Conservation (phyloP, 495 filamentous ascomycete species). For the Hyaloscypha hepaticicola region DNA sequence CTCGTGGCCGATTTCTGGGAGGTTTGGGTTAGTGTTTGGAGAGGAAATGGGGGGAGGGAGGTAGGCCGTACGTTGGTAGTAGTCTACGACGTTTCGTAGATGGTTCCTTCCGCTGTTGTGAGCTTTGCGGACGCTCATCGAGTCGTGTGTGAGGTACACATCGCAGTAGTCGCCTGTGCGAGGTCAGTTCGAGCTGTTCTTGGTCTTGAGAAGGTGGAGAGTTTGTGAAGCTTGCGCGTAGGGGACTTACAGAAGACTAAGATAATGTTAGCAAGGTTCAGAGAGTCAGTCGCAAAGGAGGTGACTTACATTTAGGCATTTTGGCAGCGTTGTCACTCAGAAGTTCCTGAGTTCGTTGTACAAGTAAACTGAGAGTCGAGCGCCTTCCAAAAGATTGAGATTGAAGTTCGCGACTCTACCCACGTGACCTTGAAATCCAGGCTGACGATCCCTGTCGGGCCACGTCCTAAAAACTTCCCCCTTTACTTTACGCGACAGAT, state of each 20-base stretch:
- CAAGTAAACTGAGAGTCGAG: slow-evolving; percentile 2
- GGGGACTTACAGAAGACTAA: slow-evolving; percentile 40
- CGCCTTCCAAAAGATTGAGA: not conserved
- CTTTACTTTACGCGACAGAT: slow-evolving; percentile 16
- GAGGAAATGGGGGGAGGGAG: slow-evolving; percentile 10
- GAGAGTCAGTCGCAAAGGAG: not conserved
- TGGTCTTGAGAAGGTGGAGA: slow-evolving; percentile 14
- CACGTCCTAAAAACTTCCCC: slow-evolving; percentile 21
- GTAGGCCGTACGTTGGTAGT: slow-evolving; percentile 80
- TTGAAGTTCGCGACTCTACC: slow-evolving; percentile 13
- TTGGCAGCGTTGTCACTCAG: slow-evolving; percentile 33
- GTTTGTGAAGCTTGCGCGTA: not conserved
- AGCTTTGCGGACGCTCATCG: slow-evolving; percentile 98
- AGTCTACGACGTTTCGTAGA: slow-evolving; percentile 93
- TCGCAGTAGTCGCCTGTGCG: slow-evolving; percentile 93
- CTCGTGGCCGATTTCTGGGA: slow-evolving; percentile 91
- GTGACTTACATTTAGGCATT: slow-evolving; percentile 80
- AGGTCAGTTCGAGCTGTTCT: slow-evolving; percentile 24
- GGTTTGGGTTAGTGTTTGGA: not conserved
- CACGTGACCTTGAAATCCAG: slow-evolving; percentile 15
- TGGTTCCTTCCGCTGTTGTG: slow-evolving; percentile 97
- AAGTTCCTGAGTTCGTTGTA: not conserved
- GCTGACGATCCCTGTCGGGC: slow-evolving; percentile 13
- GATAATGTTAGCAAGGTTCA: slow-evolving; percentile 24
- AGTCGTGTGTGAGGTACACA: slow-evolving; percentile 99